Base-by-base conservation (phyloP, 306 rosid species). In the Prunus mira region DNA sequence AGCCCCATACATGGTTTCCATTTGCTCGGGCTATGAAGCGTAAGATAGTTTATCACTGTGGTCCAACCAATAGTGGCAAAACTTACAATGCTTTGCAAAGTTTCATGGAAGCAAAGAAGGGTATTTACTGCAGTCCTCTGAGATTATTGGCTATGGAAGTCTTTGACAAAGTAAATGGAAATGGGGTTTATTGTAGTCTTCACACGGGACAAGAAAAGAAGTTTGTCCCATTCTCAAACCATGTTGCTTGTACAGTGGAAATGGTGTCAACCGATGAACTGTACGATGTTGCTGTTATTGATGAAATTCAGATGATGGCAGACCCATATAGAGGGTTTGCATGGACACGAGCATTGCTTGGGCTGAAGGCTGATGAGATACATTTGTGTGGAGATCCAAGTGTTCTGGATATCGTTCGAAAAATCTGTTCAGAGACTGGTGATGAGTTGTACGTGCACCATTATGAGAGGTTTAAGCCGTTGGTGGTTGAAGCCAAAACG, bases 41-140 rank as follows among this genome's bases (percentile, higher is more conserved):
- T 32, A 94, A 92, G 86, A 90, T 94, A 74, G 54, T 94, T 71
- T 94, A 92, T 80, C 98, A 94, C 66, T 92, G 96, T 72, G 98
- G 98, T 32, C 98, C 98, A 12, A 94, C 97, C n/a, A 94, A 91
- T 74, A 94, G 98, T 67, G 97, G 97, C 70, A 94, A 94, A 69
- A 94, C 97, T 2, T 94, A 90, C 82, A 94, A 94, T 82, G 98
- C 97, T 67, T 78, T 94, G 86, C 96, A 91, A 41, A 81, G 90
- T 50, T 94, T 86, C 84, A 94, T 91, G 96, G 97, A 89, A 78
- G 96, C 97, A 2, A 81, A 90, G 79, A 87, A 68, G 64, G 98
- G 96, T n/a, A 65, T 90, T 74, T 94, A 94, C 86, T 91, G 96
- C 52, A 86, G 98, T 80, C 97, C 97, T 22, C 96, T 93, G 13